These are phyloP conservation scores for Lomentospora prolificans DNA, from an alignment of 2,329 filamentous ascomycete genomes.

Conservation along the genomic window DNA sequence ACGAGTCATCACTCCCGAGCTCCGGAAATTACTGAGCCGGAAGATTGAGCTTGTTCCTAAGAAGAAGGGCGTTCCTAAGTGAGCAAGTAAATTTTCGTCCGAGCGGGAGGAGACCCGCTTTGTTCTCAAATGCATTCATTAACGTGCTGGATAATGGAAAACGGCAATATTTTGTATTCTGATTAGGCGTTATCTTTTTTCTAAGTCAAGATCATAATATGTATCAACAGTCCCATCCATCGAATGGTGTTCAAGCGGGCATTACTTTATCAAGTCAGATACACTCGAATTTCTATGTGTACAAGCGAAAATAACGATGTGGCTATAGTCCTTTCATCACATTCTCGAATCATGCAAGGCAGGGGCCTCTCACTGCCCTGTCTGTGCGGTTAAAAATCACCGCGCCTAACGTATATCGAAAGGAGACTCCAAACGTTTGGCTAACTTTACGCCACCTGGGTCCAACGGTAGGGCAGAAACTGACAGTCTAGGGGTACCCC, in stretches of 20 bases:
- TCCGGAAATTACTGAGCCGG: constrained; percentile 42
- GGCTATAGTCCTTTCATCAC: no score
- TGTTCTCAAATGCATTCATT: not conserved
- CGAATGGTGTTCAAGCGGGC: no score
- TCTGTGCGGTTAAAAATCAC: no score
- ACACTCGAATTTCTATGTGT: no score
- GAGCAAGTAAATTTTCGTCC: not conserved
- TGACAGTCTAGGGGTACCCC: not conserved
- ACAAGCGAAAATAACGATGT: no score
- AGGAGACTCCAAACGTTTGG: not conserved
- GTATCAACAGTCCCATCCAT: not conserved
- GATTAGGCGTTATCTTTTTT: not conserved
- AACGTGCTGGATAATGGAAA: not conserved
- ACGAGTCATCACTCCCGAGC: constrained; percentile 46
- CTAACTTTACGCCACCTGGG: not conserved
- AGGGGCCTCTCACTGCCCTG: no score
- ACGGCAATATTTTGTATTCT: not conserved
- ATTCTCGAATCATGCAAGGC: no score
- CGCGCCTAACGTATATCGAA: not conserved
- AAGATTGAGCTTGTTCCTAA: constrained; percentile 33
- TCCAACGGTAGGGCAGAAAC: not conserved
- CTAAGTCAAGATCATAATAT: not conserved
- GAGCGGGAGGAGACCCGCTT: not conserved
- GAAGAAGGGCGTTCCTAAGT: constrained; percentile 8
- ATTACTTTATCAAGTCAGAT: no score